Base-by-base conservation (phyloP, 331 rosid genomes). In the Spiraea crenata region DNA sequence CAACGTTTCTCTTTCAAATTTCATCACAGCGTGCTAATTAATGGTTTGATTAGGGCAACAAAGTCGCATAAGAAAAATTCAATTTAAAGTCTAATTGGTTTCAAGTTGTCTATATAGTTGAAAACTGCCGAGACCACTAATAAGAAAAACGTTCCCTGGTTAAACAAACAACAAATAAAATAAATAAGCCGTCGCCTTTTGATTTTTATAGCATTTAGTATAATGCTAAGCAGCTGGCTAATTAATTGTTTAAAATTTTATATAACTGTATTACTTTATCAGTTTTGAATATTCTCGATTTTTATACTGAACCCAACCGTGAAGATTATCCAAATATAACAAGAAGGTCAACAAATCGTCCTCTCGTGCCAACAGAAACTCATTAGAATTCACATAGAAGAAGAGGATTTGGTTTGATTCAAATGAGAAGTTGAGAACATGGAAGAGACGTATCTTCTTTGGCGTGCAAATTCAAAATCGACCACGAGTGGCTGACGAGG, bases 401-500 rank as follows among this genome's bases (percentile, higher is more conserved):
- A 25, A 25, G 31, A 25, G 31, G 31, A 25, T 25, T 25, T 25
- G 31, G 2, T 25, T 25, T 25, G 31, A 25, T 25, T 25, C 31
- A 25, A 0, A 0, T 25, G 31, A 25, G 31, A 25, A 25, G 31
- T 25, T 2, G 31, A 25, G 31, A 25, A 25, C 31, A 25, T 25
- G 31, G 31, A 25, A 25, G 31, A 25, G 31, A 25, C 31, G 31
- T 25, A 25, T 25, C 31, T 25, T 25, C 31, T 25, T 63, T 68
- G 78, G 73, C 70, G 73, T 81, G 70, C 68, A 50, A 44, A 56
- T 12, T 73, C 74, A 74, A 81, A 74, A 19, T 69, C 72, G 74
- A 68, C 51, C 82, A 12, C 52, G 76, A 50, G 81, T 54, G n/a
- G 13, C 12, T 73, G 82, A 81, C 85, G 74, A 65, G 85, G 77